Base-by-base conservation (phyloP, 2,329 filamentous ascomycete species). In the Penicillium hordei region DNA sequence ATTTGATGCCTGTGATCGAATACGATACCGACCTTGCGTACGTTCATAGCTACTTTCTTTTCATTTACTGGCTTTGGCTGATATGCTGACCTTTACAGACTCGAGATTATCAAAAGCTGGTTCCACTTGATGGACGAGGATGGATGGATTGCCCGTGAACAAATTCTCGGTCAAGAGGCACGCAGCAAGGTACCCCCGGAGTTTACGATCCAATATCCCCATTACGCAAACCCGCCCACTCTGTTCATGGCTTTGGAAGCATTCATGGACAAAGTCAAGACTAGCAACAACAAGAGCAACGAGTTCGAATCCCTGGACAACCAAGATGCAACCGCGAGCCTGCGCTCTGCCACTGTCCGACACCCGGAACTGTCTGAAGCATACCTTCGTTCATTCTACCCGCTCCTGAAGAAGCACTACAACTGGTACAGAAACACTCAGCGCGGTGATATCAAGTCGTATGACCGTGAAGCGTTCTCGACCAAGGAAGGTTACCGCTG, bases 141-240 rank as follows among this genome's bases (percentile, higher is more conserved):
- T 72, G 94, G 94, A 53, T 99, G 94, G 94, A 97, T 99, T 71
- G 91, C 88, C 3, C 89, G 94, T 51, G 94, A 99, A 78, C 93
- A 97, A 76, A 97, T 99, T 59, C 84, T 99, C 2, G 94, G 94
- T 1, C 77, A 84, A 2, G 94, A 99, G 78, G 94, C 94, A 46
- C 87, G 93, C 61, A 96, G 89, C 82, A 97, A 97, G 76, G 94
- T 99, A 2, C 94, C 94, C 0, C 75, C 82, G 5, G 93, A 97
- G 75, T 99, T 99, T 73, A 93, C 96, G 68, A 85, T 92, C 15
- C 94, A 97, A 71, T 97, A 97, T 71, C 93, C 94, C 25, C 93
- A 97, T 74, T 97, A 97, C 69, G 94, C 94, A 51, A 99, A 99
- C 75, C 94, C 94, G 0, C 94, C 94, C 0, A 97, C 94, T 0